phyloP scores from a whole-genome alignment of 805 yeast species.

The Wickerhamia fluorescens region DNA sequence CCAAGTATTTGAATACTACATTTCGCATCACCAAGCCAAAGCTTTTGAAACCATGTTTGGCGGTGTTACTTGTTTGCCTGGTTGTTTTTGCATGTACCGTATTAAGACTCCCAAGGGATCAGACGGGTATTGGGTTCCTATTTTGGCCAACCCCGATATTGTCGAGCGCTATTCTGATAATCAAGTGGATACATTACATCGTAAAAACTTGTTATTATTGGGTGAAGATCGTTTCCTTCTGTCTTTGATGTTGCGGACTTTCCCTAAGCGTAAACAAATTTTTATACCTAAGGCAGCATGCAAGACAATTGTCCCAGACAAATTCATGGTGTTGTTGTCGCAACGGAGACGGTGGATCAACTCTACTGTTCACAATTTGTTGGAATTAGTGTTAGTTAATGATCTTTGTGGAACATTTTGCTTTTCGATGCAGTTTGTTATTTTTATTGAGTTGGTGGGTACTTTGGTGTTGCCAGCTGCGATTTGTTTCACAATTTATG shows the following conservation, averaged over 20 bases:
- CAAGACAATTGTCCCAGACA: slow-evolving; percentile 84
- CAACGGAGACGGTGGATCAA: slow-evolving; percentile 97
- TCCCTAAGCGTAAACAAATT: slow-evolving; percentile 82
- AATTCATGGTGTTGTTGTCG: slow-evolving; percentile 70
- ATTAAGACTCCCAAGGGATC: slow-evolving; percentile 81
- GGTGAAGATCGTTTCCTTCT: slow-evolving; percentile 90
- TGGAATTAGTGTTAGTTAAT: slow-evolving; percentile 77
- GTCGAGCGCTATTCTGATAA: slow-evolving; percentile 89
- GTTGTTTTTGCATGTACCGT: slow-evolving; percentile 89
- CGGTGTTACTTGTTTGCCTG: slow-evolving; percentile 91
- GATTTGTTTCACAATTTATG: slow-evolving; percentile 73
- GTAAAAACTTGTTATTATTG: slow-evolving; percentile 72
- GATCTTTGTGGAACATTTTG: slow-evolving; percentile 94
- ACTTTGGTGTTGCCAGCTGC: slow-evolving; percentile 88
- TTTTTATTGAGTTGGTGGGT: slow-evolving; percentile 77
- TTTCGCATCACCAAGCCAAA: slow-evolving; percentile 90
- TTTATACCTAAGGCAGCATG: slow-evolving; percentile 90
- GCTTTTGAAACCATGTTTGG: slow-evolving; percentile 95
- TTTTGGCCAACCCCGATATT: slow-evolving; percentile 86
- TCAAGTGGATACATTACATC: slow-evolving; percentile 75
- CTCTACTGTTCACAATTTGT: slow-evolving; percentile 86
- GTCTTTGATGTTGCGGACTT: slow-evolving; percentile 78
- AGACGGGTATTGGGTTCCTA: slow-evolving; percentile 80
- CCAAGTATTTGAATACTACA: slow-evolving; percentile 89
- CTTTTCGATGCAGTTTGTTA: slow-evolving; percentile 90